Evolutionary conservation across 805 yeast genomes (phyloP).

Genomic region (Wickerhamiella spandovensis): DNA sequence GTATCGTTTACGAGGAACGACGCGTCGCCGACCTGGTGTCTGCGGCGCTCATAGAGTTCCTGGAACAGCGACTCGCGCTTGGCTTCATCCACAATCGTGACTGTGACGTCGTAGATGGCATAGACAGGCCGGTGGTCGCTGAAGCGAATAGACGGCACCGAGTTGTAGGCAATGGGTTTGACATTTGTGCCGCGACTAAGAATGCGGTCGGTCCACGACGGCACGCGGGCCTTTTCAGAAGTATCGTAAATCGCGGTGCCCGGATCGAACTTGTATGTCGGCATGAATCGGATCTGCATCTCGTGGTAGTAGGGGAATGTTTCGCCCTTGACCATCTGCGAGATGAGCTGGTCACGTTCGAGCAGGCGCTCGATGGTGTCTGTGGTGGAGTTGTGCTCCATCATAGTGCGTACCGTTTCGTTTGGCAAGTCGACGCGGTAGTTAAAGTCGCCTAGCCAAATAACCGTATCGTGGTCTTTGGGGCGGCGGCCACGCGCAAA

Average conservation of each 20-base stretch:
- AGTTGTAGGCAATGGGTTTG: constrained; percentile 53
- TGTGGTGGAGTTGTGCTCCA: constrained; percentile 26
- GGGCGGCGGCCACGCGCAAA: constrained; percentile 68
- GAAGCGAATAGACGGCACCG: constrained; percentile 42
- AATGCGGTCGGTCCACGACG: constrained; percentile 94
- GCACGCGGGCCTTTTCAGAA: constrained; percentile 83
- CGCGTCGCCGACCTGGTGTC: constrained; percentile 24
- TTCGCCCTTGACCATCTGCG: constrained; percentile 57
- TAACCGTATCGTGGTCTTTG: constrained; percentile 69
- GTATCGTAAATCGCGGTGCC: constrained; percentile 73
- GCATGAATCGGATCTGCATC: constrained; percentile 60
- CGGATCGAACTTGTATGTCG: constrained; percentile 87
- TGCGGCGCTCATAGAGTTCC: constrained; percentile 47
- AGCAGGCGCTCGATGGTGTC: constrained; percentile 29
- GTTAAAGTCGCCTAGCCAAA: constrained; percentile 94
- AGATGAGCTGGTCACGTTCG: constrained; percentile 63
- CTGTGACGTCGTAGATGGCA: constrained; percentile 57
- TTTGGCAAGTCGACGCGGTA: constrained; percentile 61
- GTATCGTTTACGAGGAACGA: constrained; percentile 19
- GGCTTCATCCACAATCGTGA: constrained; percentile 54
- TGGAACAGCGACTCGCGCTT: constrained; percentile 41
- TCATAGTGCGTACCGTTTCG: constrained; percentile 53
- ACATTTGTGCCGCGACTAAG: constrained; percentile 42
- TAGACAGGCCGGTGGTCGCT: constrained; percentile 94
- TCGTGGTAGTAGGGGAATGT: constrained; percentile 71